Conservation (phyloP, 805 yeast species). For the Saccharomycopsis sp. region DNA sequence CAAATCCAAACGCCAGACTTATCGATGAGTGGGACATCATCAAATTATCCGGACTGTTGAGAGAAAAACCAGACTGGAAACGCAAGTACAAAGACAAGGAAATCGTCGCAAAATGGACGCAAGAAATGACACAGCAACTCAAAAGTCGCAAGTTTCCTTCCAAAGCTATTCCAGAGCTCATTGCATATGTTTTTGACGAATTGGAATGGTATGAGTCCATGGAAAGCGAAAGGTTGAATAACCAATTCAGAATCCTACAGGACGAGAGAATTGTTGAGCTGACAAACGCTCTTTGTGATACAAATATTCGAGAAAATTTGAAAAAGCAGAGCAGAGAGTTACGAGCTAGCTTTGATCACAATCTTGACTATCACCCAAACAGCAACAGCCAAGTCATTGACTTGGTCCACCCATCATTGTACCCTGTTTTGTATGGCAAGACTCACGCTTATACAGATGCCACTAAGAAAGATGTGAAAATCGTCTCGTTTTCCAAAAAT, state of each 20-base stretch:
- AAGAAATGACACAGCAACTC: constrained; percentile 22
- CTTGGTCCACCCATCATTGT: constrained; percentile 37
- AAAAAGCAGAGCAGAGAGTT: constrained; percentile 9
- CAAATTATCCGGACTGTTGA: constrained; percentile 22
- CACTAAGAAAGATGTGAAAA: constrained; percentile 1
- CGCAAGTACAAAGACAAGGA: constrained; percentile 24
- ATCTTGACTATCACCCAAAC: constrained; percentile 33
- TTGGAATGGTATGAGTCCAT: constrained; percentile 28
- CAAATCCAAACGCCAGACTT: constrained; percentile 4
- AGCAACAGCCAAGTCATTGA: constrained; percentile 34
- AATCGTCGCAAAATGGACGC: constrained; percentile 27
- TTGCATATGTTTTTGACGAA: constrained; percentile 28
- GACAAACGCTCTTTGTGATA: constrained; percentile 23
- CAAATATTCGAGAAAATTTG: constrained; percentile 18
- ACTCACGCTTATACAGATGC: constrained; percentile 23
- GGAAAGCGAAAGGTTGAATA: constrained; percentile 6
- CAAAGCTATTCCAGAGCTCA: constrained; percentile 14
- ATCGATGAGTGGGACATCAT: constrained; percentile 23
- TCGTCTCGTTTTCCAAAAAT: not conserved
- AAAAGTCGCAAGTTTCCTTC: constrained; percentile 2
- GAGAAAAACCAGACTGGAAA: constrained; percentile 29
- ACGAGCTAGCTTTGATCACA: constrained; percentile 20
- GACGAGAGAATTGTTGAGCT: constrained; percentile 24
- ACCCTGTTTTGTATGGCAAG: constrained; percentile 29
- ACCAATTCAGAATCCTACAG: constrained; percentile 21